These are phyloP conservation scores for Apophysomyces ossiformis DNA, from an alignment of 371 early-diverging fungal species.

Conservation along the genomic window DNA sequence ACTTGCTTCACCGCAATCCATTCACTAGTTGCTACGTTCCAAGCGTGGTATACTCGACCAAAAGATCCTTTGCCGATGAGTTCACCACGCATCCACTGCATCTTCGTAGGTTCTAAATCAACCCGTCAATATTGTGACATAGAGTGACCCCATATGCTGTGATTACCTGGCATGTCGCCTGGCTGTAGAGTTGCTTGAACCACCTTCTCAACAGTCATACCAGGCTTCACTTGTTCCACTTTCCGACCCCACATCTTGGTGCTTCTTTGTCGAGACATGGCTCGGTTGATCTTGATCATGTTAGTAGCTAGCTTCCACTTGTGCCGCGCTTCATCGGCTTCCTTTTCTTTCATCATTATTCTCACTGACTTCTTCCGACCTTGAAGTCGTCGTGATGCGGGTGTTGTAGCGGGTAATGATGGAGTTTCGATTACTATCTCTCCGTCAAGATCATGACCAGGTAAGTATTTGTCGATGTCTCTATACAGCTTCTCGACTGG, in stretches of 20 bases:
- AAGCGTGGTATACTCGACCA: conserved; percentile 94
- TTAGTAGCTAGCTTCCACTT: conserved; percentile 46
- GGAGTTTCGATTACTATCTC: conserved; percentile 70
- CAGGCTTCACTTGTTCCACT: conserved; percentile 63
- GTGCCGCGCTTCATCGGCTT: conserved; percentile 45
- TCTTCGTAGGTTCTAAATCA: conserved; percentile 35
- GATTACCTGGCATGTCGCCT: conserved; percentile 41
- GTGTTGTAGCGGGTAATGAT: conserved; percentile 23
- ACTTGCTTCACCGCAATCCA: conserved; percentile 99
- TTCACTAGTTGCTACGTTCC: conserved; percentile 83
- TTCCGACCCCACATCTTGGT: conserved; percentile 72
- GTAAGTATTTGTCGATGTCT: conserved; percentile 79
- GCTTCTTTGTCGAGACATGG: conserved; percentile 50
- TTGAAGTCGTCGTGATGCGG: conserved; percentile 33
- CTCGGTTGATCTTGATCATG: conserved; percentile 42
- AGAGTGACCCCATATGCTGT: not conserved
- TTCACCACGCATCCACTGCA: conserved; percentile 86
- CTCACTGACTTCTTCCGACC: conserved; percentile 67
- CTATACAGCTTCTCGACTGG: conserved; percentile 73
- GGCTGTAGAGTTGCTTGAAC: conserved; percentile 10
- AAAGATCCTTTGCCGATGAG: conserved; percentile 98
- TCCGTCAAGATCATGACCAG: conserved; percentile 80
- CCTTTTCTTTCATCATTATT: conserved; percentile 41
- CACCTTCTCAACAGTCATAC: conserved; percentile 31
- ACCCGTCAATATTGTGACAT: not conserved